A percentile compares a stretch with the other conserved stretches of the same genome.
These are phyloP conservation scores for Galerina marginata DNA, from an alignment of 768 basidiomycete genomes.

Conservation along the genomic window DNA sequence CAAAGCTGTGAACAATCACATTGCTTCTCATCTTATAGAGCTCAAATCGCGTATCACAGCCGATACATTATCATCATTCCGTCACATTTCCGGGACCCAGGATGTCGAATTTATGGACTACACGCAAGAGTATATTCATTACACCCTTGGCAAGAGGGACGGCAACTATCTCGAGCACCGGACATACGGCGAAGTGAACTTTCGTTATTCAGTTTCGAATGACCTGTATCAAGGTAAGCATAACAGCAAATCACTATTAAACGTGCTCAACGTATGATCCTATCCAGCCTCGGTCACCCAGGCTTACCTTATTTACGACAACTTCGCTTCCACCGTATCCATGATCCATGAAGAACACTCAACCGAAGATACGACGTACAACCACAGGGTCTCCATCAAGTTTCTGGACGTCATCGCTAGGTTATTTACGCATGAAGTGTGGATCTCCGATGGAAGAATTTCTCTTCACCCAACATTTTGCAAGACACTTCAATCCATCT, in stretches of 20 bases:
- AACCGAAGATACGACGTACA: conserved; percentile 1
- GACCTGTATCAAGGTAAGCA: neutral
- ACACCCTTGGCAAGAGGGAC: neutral
- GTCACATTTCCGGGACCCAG: neutral
- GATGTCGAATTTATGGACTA: neutral
- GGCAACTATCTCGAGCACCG: neutral
- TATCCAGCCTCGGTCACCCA: neutral
- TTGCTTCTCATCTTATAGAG: neutral
- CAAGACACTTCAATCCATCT: neutral
- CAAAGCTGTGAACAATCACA: neutral
- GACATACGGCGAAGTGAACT: neutral
- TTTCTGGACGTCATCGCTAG: neutral
- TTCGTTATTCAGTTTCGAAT: neutral
- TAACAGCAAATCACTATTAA: neutral
- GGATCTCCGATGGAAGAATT: neutral
- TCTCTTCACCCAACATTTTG: neutral
- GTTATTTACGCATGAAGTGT: neutral
- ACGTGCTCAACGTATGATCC: neutral
- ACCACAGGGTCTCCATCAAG: conserved; percentile 2
- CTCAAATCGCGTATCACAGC: conserved; percentile 1
- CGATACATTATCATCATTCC: neutral
- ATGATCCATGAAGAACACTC: neutral
- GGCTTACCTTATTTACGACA: neutral
- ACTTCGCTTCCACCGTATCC: neutral
- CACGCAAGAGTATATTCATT: conserved; percentile 1